Evolutionary conservation across 2,329 filamentous ascomycete genomes (phyloP), one percentile per base, ranked within the genome.

Genomic region (Aspergillus eucalypticola): DNA sequence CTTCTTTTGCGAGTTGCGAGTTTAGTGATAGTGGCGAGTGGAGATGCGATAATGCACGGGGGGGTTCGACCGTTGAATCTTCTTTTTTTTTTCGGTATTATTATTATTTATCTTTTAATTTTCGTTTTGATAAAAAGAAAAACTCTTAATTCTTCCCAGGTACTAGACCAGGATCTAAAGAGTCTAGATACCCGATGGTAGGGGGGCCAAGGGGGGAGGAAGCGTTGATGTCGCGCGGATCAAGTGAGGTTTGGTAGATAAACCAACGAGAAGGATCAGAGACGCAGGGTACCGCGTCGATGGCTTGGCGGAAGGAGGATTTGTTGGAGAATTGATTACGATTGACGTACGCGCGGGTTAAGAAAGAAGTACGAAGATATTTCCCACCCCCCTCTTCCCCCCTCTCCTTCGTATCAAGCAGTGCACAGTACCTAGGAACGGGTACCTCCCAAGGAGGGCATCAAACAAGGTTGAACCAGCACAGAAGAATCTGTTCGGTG

Each of bases 221-320:
- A 35, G 32, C 32, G 32, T 35, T 35, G 32, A 35, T 35, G 32
- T 35, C 32, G 32, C 32, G 32, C 32, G 32, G 32, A 35, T 35
- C 32, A 35, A 35, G 32, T 35, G 46, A 50, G 23, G 46, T 50
- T 50, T 27, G n/a, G n/a, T 21, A 21, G 41, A 44, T 21, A 44
- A 21, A 44, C 41, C 41, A 44, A 44, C 41, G 21, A 44, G 41
- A 42, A n/a, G 15, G 15, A 23, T 49, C 6, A 49, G 10, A 21
- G 13, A 49, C 44, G 44, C 44, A 49, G 44, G 44, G 44, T 49
- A 27, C 44, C 44, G 44, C 44, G 44, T 49, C 44, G 44, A 49
- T 23, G 44, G 21, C 44, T 49, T 49, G 44, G 44, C 44, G n/a
- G n/a, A 25, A 49, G 44, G 46, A 50, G 46, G 25, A 50, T 50